A percentile compares a stretch with the other conserved stretches of the same genome.
phyloP scores from a whole-genome alignment of 73 alveolate species.

The Paramecium primaurelia region DNA sequence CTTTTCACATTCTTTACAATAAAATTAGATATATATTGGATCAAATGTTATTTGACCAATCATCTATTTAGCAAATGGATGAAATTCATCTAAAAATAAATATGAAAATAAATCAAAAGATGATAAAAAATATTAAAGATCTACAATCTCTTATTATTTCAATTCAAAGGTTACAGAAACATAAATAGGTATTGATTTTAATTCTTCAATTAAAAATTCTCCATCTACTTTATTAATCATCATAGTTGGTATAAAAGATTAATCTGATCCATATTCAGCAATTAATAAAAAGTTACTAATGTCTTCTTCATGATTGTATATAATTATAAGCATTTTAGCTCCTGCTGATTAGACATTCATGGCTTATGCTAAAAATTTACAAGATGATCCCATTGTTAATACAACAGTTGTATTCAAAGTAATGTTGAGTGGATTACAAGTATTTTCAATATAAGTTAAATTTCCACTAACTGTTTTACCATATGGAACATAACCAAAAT shows the following conservation, averaged over 20 bases:
- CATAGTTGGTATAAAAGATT: constrained; percentile 67
- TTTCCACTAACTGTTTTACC: neutral
- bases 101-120: neutral
- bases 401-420: constrained; percentile 2
- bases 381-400: constrained; percentile 69
- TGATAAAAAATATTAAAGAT: neutral
- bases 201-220: constrained; percentile 52
- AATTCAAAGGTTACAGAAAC: constrained; percentile 19
- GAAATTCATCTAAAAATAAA: constrained; percentile 29
- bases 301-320: constrained; percentile 59
- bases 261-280: constrained; percentile 45
- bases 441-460: neutral
- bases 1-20: constrained; percentile 30
- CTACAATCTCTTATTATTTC: constrained; percentile 18
- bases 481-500: constrained; percentile 39
- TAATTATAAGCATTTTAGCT: constrained; percentile 70
- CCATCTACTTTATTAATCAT: constrained; percentile 72
- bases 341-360: constrained; percentile 77
- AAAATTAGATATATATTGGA: constrained; percentile 21
- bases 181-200: constrained; percentile 17
- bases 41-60: neutral
- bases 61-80: neutral
- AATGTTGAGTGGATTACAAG: neutral
- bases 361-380: constrained; percentile 72
- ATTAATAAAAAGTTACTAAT: constrained; percentile 68